Percentiles rank a stretch among this genome's conserved stretches.
phyloP scores from a whole-genome alignment of 108 stramenopile species.

The Cyclotella atomus region DNA sequence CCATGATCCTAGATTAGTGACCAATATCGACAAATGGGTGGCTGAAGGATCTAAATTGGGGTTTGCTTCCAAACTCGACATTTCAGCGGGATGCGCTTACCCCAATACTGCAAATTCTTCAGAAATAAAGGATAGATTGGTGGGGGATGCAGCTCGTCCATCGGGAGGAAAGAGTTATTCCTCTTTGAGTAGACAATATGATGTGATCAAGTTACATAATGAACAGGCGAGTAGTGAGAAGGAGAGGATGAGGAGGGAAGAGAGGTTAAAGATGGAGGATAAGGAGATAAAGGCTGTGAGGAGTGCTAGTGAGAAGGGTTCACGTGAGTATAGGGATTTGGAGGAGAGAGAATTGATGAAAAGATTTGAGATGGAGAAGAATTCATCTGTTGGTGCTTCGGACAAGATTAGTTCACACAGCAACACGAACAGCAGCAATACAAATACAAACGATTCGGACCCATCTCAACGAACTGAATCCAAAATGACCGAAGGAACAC shows the following conservation, averaged over 20 bases:
- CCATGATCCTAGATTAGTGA: constrained; percentile 26
- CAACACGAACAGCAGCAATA: neutral
- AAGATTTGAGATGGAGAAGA: neutral
- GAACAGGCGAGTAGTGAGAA: neutral
- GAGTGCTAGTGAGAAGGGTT: neutral
- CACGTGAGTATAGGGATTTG: constrained; percentile 1
- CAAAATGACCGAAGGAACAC: constrained; percentile 23
- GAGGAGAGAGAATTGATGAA: neutral
- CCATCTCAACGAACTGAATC: neutral
- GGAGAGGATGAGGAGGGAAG: neutral
- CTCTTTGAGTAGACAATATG: neutral
- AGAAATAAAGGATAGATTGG: neutral
- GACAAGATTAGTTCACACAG: neutral
- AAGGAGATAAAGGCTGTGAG: neutral
- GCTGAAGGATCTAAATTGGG: constrained; percentile 39
- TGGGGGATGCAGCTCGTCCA: constrained; percentile 18
- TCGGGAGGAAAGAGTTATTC: constrained; percentile 3
- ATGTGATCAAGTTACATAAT: neutral
- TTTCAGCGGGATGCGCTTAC: constrained; percentile 27
- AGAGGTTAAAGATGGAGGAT: neutral
- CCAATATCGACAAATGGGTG: constrained; percentile 35
- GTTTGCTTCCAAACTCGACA: constrained; percentile 39
- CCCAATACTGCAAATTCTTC: neutral
- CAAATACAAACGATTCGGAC: neutral
- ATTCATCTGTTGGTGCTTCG: neutral